Percentiles rank a stretch among this genome's conserved stretches.
These are phyloP conservation scores for Alternaria alternata DNA, from an alignment of 2,329 filamentous ascomycete species.

Conservation along the genomic window DNA sequence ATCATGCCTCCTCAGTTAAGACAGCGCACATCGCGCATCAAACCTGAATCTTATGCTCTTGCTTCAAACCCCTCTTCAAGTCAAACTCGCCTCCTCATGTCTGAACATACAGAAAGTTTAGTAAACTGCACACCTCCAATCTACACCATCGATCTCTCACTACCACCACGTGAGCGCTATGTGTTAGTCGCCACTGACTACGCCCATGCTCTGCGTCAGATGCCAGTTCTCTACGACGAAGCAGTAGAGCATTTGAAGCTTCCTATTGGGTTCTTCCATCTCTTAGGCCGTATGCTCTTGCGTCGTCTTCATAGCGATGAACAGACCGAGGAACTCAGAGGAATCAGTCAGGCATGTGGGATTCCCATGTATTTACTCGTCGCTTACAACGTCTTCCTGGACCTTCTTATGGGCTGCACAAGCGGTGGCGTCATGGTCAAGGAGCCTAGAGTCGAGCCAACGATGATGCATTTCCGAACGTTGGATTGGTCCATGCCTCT, in stretches of 20 bases:
- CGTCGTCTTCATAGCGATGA: slow-evolving; percentile 62
- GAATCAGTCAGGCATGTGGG: slow-evolving; percentile 61
- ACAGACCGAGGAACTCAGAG: slow-evolving; percentile 68
- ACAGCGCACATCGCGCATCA: slow-evolving; percentile 8
- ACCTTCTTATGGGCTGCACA: slow-evolving; percentile 71
- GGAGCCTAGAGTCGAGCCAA: slow-evolving; percentile 24
- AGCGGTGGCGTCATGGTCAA: slow-evolving; percentile 59
- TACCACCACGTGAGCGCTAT: slow-evolving; percentile 63
- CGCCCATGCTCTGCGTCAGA: slow-evolving; percentile 51
- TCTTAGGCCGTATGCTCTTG: slow-evolving; percentile 58
- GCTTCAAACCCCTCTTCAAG: background rate
- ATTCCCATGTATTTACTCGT: slow-evolving; percentile 68
- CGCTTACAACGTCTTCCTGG: slow-evolving; percentile 69
- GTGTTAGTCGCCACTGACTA: slow-evolving; percentile 58
- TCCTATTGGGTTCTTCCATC: slow-evolving; percentile 20
- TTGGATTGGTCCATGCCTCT: slow-evolving; percentile 58
- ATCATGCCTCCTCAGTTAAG: slow-evolving; percentile 10
- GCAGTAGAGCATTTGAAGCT: slow-evolving; percentile 48
- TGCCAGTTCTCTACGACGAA: slow-evolving; percentile 62
- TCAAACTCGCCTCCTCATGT: background rate
- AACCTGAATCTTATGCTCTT: background rate
- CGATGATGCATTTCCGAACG: slow-evolving; percentile 65
- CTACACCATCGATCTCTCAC: slow-evolving; percentile 64
- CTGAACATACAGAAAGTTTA: background rate
- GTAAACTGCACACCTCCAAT: slow-evolving; percentile 38